phyloP scores from a whole-genome alignment of 78 protist species.

The Speleostelium caveatum region DNA sequence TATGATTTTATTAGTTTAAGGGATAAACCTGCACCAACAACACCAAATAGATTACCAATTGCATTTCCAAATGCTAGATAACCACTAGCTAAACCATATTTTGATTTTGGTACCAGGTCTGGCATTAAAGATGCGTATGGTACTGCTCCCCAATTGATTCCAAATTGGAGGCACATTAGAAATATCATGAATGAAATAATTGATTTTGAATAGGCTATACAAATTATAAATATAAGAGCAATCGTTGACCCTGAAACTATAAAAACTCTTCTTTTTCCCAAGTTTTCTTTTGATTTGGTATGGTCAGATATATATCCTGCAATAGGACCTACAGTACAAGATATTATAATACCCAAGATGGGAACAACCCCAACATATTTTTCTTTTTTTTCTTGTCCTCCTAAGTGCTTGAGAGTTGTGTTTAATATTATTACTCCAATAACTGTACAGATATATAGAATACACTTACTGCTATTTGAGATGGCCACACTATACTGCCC shows the following conservation, averaged over 20 bases:
- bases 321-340: constrained; percentile 1
- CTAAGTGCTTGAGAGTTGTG: neutral
- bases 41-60: constrained; percentile 42
- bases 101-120: constrained; percentile 28
- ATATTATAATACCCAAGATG: constrained; percentile 12
- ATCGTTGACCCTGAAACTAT: neutral
- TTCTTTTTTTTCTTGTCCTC: constrained; percentile 25
- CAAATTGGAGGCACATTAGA: constrained; percentile 26
- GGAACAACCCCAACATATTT: constrained; percentile 22
- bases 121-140: constrained; percentile 36
- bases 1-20: neutral
- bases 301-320: constrained; percentile 35
- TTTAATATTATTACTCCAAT: neutral
- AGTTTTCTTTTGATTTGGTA: neutral
- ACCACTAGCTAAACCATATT: constrained; percentile 30
- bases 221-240: neutral
- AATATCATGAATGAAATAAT: neutral
- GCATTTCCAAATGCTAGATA: constrained; percentile 50
- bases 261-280: constrained; percentile 29
- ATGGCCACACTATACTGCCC: constrained; percentile 35
- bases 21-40: neutral
- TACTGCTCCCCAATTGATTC: constrained; percentile 34
- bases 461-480: constrained; percentile 5
- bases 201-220: neutral
- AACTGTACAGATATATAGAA: neutral